Base-by-base conservation (phyloP, 164 flowering plant species). In the Cinnamomum micranthum region DNA sequence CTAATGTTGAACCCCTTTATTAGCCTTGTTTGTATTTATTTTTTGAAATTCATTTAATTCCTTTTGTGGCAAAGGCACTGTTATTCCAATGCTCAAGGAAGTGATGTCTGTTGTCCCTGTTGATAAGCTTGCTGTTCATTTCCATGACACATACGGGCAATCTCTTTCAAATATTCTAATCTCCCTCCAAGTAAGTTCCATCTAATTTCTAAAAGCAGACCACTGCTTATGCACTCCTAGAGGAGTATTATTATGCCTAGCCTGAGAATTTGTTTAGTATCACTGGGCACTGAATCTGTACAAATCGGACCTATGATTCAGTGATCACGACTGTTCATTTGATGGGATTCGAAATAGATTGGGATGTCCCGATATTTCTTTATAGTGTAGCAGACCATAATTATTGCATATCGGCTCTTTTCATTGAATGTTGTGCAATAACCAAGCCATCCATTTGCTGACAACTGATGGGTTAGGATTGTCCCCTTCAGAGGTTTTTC, bases 101-200 rank as follows among this genome's bases (percentile, higher is more conserved):
- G 99, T 96, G 62, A 91, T 88, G 91, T 88, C 85, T 50, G 91
- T 90, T 77, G 97, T 94, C 50, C 98, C 99, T 25, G 81, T 79
- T 20, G 97, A 92, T 73, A 96, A 86, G 84, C 91, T 96, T 72
- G 97, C 99, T 50, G 98, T 94, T 14, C 99, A 96, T 86, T 96
- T 94, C 84, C 99, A 96, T 82, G 99, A 96, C 81, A 94, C 98
- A 14, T 94, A 96, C 71, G 99, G 98, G 47, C 99, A 96, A 71
- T 85, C 99, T 81, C 97, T 96, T 85, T 76, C 99, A 70, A 96
- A 96, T 78, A 94, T 96, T 77, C 80, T 94, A 50, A 71, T 87
- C 9, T 91, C 99, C 64, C 94, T 96, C 79, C 99, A 94, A 78
- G 99, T 92, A 82, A 84, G 76, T 23, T 65, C 33, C 55, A 9